These are phyloP conservation scores for Penicillium sp. DNA, from an alignment of 2,329 filamentous ascomycete genomes.

Conservation along the genomic window DNA sequence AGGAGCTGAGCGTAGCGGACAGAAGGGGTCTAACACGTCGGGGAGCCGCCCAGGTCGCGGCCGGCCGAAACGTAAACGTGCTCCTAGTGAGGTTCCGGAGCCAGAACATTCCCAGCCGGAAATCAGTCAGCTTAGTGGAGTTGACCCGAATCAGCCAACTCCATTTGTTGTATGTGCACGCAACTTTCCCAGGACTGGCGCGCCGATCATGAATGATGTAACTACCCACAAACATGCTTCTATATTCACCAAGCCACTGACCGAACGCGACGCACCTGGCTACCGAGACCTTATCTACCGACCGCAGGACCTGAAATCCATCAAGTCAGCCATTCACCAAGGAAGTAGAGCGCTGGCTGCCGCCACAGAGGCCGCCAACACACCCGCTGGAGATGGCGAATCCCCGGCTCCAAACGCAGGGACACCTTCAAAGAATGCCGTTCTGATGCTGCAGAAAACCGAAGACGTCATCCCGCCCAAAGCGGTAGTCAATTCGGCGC, in stretches of 20 bases:
- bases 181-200: conserved; percentile 68
- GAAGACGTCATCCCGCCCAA: conserved; percentile 82
- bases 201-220: conserved; percentile 75
- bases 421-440: conserved; percentile 46
- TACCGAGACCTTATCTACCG: conserved; percentile 76
- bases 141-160: conserved; percentile 35
- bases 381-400: conserved; percentile 66
- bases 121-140: conserved; percentile 32
- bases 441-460: conserved; percentile 58
- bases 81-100: conserved; percentile 38
- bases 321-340: conserved; percentile 70
- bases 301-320: conserved; percentile 77
- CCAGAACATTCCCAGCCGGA: conserved; percentile 33
- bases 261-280: conserved; percentile 75
- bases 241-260: conserved; percentile 77
- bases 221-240: conserved; percentile 77
- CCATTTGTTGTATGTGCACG: conserved; percentile 49
- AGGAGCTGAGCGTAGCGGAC: conserved; percentile 38
- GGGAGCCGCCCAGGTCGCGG: conserved; percentile 37
- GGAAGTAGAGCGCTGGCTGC: conserved; percentile 50
- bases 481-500: conserved; percentile 89
- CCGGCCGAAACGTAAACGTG: conserved; percentile 49
- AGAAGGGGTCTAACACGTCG: conserved; percentile 27
- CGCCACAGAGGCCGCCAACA: conserved; percentile 66
- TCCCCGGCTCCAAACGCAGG: conserved; percentile 39